Evolutionary conservation across 306 rosid genomes (phyloP), one percentile per base, ranked within the genome.

Genomic region (Herpetospermum pedunculosum): DNA sequence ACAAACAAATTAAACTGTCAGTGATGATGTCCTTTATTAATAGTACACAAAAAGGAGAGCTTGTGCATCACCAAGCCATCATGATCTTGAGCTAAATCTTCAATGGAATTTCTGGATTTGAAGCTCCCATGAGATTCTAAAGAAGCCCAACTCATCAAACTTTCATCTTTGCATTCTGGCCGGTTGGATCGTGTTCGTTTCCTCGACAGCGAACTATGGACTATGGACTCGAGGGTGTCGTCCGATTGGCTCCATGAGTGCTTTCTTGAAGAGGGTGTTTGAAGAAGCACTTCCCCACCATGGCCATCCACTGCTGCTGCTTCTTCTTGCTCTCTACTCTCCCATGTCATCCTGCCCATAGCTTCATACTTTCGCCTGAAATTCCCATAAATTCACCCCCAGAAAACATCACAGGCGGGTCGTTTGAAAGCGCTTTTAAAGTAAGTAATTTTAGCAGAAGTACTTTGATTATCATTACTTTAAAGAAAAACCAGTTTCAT

Each of bases 221-320:
- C 73, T 25, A 68, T 43, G 14, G 73, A 68, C 52, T 68, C 73
- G 11, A 68, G 73, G 53, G 73, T 68, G 16, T 68, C 73, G n/a
- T 68, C 23, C 0, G 53, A 68, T 40, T 68, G 37, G 35, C 53
- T 14, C 73, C 73, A 68, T 25, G 72, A 67, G 13, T 67, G 34
- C 6, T 67, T 67, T 3, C 35, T 40, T 23, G 52, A 23, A 38
- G 52, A 23, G 21, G 21, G 19, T 19, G 30, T 41, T 23, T 35
- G 28, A 4, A 12, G 52, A 40, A 41, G 35, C 52, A 41, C 32
- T 8, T 40, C 35, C 35, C 19, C 32, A 34, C 21, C 65, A 5
- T 52, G 14, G 14, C 29, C 29, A 0, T 57, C 35, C 37, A 57
- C 4, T 13, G 35, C 63, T 57, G 30, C 30, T 12, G 28, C 63